phyloP scores from a whole-genome alignment of 306 rosid genomes.

The Fragaria vesca region DNA sequence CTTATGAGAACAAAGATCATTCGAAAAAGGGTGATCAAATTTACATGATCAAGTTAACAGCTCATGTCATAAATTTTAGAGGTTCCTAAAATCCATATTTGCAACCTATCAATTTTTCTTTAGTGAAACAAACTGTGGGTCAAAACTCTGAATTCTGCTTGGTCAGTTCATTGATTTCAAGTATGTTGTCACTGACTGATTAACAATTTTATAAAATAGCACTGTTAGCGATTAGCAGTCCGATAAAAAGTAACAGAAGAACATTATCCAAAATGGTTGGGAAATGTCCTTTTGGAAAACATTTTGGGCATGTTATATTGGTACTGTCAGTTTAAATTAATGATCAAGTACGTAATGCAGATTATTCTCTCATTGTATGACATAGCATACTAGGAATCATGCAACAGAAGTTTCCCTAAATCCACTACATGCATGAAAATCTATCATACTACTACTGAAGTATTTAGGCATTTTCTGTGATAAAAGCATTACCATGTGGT shows the following conservation, averaged over 20 bases:
- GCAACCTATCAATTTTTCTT: neutral
- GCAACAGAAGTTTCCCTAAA: neutral
- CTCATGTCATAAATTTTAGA: neutral
- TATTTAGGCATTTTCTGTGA: neutral
- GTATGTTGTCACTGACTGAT: neutral
- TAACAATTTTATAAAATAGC: neutral
- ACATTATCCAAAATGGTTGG: neutral
- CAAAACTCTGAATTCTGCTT: neutral
- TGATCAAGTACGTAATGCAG: neutral
- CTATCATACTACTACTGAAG: neutral
- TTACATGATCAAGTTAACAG: neutral
- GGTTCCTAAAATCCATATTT: neutral
- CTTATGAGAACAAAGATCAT: neutral
- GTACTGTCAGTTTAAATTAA: neutral
- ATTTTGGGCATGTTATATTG: neutral
- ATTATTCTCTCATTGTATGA: neutral
- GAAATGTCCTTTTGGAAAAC: neutral
- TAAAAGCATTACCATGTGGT: slow-evolving; percentile 60
- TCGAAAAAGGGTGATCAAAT: neutral
- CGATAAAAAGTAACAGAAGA: neutral
- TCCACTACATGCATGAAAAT: neutral
- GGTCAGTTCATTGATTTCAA: neutral
- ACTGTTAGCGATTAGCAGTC: neutral
- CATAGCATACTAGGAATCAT: neutral
- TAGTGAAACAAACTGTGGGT: neutral